Base-by-base conservation (phyloP, 306 rosid genomes). In the Comarum palustre region DNA sequence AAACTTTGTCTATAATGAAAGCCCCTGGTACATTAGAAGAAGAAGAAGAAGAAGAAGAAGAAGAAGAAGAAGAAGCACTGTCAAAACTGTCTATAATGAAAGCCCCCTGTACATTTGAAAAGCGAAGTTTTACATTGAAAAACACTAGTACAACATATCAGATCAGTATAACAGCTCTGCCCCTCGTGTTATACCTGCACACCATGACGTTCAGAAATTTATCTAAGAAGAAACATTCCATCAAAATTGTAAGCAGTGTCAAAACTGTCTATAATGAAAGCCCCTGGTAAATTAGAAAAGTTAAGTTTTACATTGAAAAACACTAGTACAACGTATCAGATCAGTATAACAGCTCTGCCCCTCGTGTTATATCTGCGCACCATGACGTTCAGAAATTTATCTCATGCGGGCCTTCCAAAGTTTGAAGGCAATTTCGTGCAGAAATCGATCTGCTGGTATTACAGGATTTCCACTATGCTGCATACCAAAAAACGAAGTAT, bases 391-490 rank as follows among this genome's bases (percentile, higher is more conserved):
- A 32, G 55, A 32, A 9, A 29, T 16, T 20, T 13, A 73, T 34
- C 63, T 91, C 78, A 94, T 39, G 99, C 99, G 97, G 74, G 96
- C 96, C 84, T 91, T 94, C 96, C 99, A 94, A 20, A 94, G 88
- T 88, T 91, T 94, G 83, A 94, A 94, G 72, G 99, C 97, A 47
- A 91, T 83, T 81, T 91, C 97, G 22, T 95, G 96, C 81, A 95
- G 79, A 86, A 95, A 90, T 75, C 99, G 84, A 82, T 95, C 97
- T 58, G 96, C 97, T 0, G 97, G 99, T 72, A 95, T 95, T 22
- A 86, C 79, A 22, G 90, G 96, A 81, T 87, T 92, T 58, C 95
- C 91, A 76, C 97, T 88, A 46, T 46, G 74, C 99, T 91, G 91
- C 84, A 63, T 59, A 36, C 51, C 39, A 74, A 82, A 60, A 34